These are phyloP conservation scores for Tagetes patula DNA, from an alignment of 129 eudicot genomes.

Conservation along the genomic window DNA sequence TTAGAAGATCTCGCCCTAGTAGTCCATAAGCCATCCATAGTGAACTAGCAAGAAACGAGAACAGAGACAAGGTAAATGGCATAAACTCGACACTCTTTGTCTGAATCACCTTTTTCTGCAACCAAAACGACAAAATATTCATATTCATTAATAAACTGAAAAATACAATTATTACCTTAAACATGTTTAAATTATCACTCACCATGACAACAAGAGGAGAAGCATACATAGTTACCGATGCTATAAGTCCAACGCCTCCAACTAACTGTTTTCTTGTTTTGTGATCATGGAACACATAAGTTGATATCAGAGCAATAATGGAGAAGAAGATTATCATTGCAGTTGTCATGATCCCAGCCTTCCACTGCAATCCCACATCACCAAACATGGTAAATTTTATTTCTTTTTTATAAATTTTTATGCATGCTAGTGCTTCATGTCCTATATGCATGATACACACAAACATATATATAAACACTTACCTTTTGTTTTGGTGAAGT, in stretches of 20 bases:
- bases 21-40: slow-evolving; percentile 90
- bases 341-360: slow-evolving; percentile 44
- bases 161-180: background rate
- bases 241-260: slow-evolving; percentile 72
- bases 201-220: slow-evolving; percentile 83
- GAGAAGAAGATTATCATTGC: slow-evolving; percentile 39
- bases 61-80: slow-evolving; percentile 86
- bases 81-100: slow-evolving; percentile 87
- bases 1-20: slow-evolving; percentile 59
- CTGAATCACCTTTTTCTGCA: slow-evolving; percentile 76
- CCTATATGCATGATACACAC: slow-evolving; percentile 25
- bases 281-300: slow-evolving; percentile 59
- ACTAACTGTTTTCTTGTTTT: slow-evolving; percentile 59
- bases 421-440: slow-evolving; percentile 1
- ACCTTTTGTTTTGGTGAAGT: slow-evolving; percentile 62
- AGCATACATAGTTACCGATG: slow-evolving; percentile 68
- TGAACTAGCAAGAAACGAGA: slow-evolving; percentile 70
- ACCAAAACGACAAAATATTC: background rate
- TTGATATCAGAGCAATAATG: slow-evolving; percentile 49
- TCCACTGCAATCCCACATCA: slow-evolving; percentile 54
- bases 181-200: slow-evolving; percentile 27
- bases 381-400: background rate
- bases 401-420: background rate
- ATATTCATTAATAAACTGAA: background rate
- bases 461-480: slow-evolving; percentile 32